A percentile compares a stretch with the other conserved stretches of the same genome.
Evolutionary conservation across 1,139 yeast species (phyloP).

Genomic region (Scheffersomyces cryptocercus): DNA sequence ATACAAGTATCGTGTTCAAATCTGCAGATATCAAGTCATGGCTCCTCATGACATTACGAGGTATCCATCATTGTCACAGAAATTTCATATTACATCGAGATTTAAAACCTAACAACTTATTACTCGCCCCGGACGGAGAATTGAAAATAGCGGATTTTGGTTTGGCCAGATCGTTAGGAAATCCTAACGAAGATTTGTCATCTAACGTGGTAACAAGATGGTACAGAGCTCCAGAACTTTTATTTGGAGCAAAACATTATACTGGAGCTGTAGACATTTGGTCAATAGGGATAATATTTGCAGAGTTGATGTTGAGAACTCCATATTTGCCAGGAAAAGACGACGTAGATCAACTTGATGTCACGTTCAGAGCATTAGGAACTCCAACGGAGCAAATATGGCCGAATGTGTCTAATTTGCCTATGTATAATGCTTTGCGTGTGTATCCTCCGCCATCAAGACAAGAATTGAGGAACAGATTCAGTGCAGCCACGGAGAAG

Average conservation of each 20-base stretch:
- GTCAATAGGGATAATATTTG: constrained; percentile 96
- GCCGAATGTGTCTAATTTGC: constrained; percentile 86
- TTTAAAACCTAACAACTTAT: constrained; percentile 77
- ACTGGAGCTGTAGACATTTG: constrained; percentile 88
- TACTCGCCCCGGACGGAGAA: constrained; percentile 83
- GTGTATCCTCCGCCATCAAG: constrained; percentile 84
- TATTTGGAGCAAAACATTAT: constrained; percentile 87
- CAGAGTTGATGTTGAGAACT: constrained; percentile 90
- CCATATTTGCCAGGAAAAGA: constrained; percentile 94
- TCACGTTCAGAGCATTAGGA: constrained; percentile 91
- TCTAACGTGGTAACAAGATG: constrained; percentile 96
- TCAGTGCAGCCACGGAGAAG: constrained; percentile 87
- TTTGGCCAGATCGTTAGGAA: constrained; percentile 79
- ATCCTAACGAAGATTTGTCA: constrained; percentile 78
- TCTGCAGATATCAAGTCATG: constrained; percentile 92
- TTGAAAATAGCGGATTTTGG: constrained; percentile 97
- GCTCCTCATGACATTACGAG: constrained; percentile 91
- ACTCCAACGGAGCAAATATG: constrained; percentile 91
- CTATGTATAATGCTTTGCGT: constrained; percentile 68
- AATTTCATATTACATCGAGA: constrained; percentile 89
- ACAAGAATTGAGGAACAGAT: constrained; percentile 77
- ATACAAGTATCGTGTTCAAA: constrained; percentile 70
- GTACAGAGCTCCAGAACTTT: constrained; percentile 93
- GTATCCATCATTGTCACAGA: constrained; percentile 93
- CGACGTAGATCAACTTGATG: constrained; percentile 85